These are phyloP conservation scores for Marchantia paleacea DNA, from an alignment of 225 moss, liverwort and hornwort species.

Conservation along the genomic window DNA sequence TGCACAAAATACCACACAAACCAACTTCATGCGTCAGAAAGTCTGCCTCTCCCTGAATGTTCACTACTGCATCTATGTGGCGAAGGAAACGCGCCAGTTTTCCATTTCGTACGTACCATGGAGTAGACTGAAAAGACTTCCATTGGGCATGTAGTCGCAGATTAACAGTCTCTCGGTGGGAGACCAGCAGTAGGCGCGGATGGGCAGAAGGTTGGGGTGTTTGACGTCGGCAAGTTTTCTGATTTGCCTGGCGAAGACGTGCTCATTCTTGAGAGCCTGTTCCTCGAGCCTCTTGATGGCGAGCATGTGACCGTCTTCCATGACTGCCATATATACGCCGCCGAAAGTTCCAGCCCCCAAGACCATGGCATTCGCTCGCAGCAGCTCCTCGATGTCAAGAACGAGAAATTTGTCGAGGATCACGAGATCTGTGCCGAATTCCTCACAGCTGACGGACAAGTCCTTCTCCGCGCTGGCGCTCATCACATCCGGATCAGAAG, in stretches of 20 bases:
- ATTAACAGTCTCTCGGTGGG: constrained; percentile 34
- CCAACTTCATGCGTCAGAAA: background rate
- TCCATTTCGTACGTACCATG: too few relatives aligned
- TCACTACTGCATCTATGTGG: too few relatives aligned
- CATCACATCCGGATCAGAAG: background rate
- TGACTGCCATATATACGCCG: constrained; percentile 37
- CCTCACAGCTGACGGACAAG: constrained; percentile 23
- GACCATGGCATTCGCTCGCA: constrained; percentile 32
- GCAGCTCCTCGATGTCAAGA: constrained; percentile 38
- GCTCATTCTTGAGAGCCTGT: constrained; percentile 14
- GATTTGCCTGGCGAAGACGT: constrained; percentile 29
- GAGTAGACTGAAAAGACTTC: constrained; percentile 30
- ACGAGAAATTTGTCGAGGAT: constrained; percentile 32
- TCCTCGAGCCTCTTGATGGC: constrained; percentile 45
- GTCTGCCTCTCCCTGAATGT: too few relatives aligned
- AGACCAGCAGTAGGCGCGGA: constrained; percentile 43
- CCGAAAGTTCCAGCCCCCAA: constrained; percentile 37
- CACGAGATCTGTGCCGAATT: constrained; percentile 28
- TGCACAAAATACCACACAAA: background rate
- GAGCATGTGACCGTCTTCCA: constrained; percentile 40
- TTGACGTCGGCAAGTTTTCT: constrained; percentile 31
- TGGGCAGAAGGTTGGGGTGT: constrained; percentile 42
- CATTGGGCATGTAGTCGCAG: constrained; percentile 35
- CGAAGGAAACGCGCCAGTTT: too few relatives aligned
- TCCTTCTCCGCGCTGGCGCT: background rate